A percentile compares a stretch with the other conserved stretches of the same genome.
Conservation (phyloP, 148 eudicot genomes). For the Heliamphora exappendiculata region DNA sequence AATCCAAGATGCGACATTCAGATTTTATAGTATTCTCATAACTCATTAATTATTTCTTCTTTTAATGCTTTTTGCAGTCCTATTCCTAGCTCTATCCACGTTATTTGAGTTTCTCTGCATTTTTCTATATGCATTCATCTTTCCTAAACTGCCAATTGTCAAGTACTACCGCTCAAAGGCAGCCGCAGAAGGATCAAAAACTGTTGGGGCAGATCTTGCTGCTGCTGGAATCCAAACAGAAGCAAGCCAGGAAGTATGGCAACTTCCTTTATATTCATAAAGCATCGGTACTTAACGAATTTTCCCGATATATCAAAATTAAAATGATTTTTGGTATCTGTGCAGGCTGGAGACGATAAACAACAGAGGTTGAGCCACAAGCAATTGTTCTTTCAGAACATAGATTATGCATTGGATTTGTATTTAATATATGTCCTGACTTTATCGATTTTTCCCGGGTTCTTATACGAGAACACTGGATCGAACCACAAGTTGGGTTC, state of each 20-base stretch:
- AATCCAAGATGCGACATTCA: neutral
- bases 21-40: neutral
- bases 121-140: slow-evolving; percentile 39
- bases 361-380: slow-evolving; percentile 36
- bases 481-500: slow-evolving; percentile 44
- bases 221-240: slow-evolving; percentile 44
- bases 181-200: slow-evolving; percentile 52
- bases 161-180: slow-evolving; percentile 58
- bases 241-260: slow-evolving; percentile 5
- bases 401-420: slow-evolving; percentile 54
- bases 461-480: slow-evolving; percentile 68
- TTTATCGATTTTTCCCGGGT: slow-evolving; percentile 74
- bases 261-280: neutral
- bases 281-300: neutral
- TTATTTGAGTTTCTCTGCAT: slow-evolving; percentile 42
- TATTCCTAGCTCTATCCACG: slow-evolving; percentile 45
- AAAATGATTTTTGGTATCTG: neutral
- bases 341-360: slow-evolving; percentile 29
- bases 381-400: slow-evolving; percentile 42
- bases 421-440: slow-evolving; percentile 55
- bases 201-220: slow-evolving; percentile 47
- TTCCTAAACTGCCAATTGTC: slow-evolving; percentile 51
- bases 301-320: neutral
- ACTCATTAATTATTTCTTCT: neutral
- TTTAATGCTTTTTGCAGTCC: slow-evolving; percentile 30